Percentiles rank a stretch among this genome's conserved stretches.
Conservation (phyloP, 768 basidiomycete species). For the Calocybe indica region DNA sequence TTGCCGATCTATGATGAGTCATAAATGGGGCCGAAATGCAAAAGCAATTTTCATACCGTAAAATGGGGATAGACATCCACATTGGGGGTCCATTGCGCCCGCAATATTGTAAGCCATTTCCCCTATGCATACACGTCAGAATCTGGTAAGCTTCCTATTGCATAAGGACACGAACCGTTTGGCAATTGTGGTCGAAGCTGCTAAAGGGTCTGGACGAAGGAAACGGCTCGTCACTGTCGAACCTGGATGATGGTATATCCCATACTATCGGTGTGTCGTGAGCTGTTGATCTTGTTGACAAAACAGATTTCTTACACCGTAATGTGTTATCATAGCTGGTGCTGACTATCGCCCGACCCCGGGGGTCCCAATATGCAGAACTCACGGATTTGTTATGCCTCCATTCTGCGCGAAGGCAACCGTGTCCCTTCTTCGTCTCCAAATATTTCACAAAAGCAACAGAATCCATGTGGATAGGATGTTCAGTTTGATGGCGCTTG, state of each 20-base stretch:
- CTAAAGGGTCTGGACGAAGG: conserved; percentile 59
- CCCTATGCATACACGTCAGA: conserved; percentile 39
- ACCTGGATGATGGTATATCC: conserved; percentile 54
- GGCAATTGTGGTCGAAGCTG: conserved; percentile 67
- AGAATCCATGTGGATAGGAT: conserved; percentile 25
- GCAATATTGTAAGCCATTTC: conserved; percentile 73
- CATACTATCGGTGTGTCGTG: conserved; percentile 48
- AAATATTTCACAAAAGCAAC: conserved; percentile 44
- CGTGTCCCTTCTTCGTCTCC: conserved; percentile 45
- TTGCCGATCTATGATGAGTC: conserved; percentile 51
- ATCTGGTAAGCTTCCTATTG: neutral
- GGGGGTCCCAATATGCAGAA: conserved; percentile 82
- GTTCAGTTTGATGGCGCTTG: conserved; percentile 20
- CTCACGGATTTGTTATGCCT: conserved; percentile 72
- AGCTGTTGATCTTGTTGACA: conserved; percentile 4
- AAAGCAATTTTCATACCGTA: conserved; percentile 43
- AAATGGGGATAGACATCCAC: conserved; percentile 80
- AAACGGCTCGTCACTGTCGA: conserved; percentile 44
- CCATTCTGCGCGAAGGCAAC: conserved; percentile 58
- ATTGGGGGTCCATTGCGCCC: conserved; percentile 76
- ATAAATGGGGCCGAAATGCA: neutral
- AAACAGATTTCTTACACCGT: conserved; percentile 44
- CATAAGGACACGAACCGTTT: conserved; percentile 48
- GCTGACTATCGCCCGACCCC: conserved; percentile 73
- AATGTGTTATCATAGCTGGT: conserved; percentile 81